Evolutionary conservation across 2,329 filamentous ascomycete species (phyloP).

Genomic region (Clarireedia hainanense): DNA sequence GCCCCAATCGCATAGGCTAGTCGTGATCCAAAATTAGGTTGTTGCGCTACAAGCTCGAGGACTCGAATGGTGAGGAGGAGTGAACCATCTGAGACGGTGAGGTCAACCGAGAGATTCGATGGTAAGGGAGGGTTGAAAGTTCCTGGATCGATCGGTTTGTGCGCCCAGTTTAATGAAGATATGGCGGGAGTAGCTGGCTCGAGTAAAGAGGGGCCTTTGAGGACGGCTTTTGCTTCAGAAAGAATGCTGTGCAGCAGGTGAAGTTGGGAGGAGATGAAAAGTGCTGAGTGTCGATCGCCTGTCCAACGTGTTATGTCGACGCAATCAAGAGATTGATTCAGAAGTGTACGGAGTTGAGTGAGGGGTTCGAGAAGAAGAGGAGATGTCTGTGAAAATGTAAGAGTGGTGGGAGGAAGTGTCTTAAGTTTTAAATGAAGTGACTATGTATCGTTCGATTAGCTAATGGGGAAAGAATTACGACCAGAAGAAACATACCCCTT

Average conservation of each 20-base stretch:
- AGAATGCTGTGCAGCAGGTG: slow-evolving; percentile 48
- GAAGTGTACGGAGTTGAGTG: slow-evolving; percentile 62
- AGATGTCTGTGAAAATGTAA: slow-evolving; percentile 32
- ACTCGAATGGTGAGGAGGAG: slow-evolving; percentile 63
- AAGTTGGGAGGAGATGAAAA: slow-evolving; percentile 48
- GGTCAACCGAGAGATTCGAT: slow-evolving; percentile 63
- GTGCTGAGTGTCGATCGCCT: slow-evolving; percentile 48
- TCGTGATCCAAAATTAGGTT: slow-evolving; percentile 55
- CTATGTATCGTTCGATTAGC: slow-evolving; percentile 32
- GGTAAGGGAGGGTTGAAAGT: slow-evolving; percentile 57
- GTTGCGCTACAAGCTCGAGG: slow-evolving; percentile 56
- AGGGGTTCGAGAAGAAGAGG: slow-evolving; percentile 60
- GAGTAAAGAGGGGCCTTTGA: slow-evolving; percentile 44
- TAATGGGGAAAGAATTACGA: background rate
- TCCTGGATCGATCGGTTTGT: slow-evolving; percentile 28
- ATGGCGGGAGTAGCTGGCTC: slow-evolving; percentile 18
- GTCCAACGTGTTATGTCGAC: slow-evolving; percentile 71
- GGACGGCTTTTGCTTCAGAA: slow-evolving; percentile 41
- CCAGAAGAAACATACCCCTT: slow-evolving; percentile 54
- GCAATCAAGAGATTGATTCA: slow-evolving; percentile 77
- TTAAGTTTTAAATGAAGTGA: slow-evolving; percentile 70
- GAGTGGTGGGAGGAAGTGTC: slow-evolving; percentile 44
- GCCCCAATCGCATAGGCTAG: slow-evolving; percentile 64
- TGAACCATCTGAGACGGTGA: slow-evolving; percentile 61
- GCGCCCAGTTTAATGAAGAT: slow-evolving; percentile 18